Evolutionary conservation across 345 rosid genomes (phyloP), one percentile per base, ranked within the genome.

Genomic region (Trapa incisa): DNA sequence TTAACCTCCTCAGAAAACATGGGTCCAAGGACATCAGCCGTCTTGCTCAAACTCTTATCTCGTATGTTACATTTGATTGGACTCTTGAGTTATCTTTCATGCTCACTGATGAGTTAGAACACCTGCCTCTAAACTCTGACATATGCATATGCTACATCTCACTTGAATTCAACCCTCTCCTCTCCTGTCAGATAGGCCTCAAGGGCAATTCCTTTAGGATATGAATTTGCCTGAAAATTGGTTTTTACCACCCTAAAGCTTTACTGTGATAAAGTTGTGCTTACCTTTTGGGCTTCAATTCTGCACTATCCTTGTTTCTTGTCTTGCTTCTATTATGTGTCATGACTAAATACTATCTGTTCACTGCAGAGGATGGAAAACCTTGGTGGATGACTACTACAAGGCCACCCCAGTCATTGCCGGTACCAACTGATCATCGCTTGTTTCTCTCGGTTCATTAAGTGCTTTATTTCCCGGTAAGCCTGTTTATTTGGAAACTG

Each of bases 361-460:
- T 72, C 29, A 68, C 68, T 76, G 72, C 85, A 88, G 96, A 43
- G 77, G 50, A 38, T 94, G 99, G 97, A 91, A 87, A 81, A 84
- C 81, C 68, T 74, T 94, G 76, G 99, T 91, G 42, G 93, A 91
- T 70, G 96, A 91, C 65, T 91, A 95, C 96, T 85, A 85, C 47
- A 80, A 62, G 65, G 73, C 91, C 45, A 78, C 89, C 29, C 86
- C 85, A 67, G 80, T 75, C 68, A 68, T 81, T 0, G 63, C 85
- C 77, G 96, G 95, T 86, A 83, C 70, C 45, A 66, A 53, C 65
- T 33, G 47, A 6, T 33, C 42, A 6, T 39, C 70, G 61, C 64
- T 70, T 16, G 32, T 3, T 70, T 64, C 68, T 64, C 68, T 65
- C 41, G 47, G 39, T 57, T 67, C 64, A 48, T 65, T 15, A 35